These are phyloP conservation scores for Prunus campanulata DNA, from an alignment of 306 rosid genomes.

Conservation along the genomic window DNA sequence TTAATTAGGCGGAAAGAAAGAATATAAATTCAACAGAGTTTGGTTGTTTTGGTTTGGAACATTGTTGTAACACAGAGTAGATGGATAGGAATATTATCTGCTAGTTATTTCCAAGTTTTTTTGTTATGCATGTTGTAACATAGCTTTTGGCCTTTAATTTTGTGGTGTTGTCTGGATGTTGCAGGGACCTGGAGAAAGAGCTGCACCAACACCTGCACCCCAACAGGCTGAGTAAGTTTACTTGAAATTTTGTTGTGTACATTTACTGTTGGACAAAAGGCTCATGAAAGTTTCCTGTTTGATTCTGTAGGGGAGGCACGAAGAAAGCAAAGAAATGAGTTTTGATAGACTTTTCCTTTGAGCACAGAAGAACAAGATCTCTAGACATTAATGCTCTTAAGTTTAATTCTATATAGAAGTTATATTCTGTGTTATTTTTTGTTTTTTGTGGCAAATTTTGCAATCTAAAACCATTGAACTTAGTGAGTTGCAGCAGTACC, in stretches of 20 bases:
- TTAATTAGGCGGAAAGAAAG: not conserved
- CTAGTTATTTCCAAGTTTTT: not conserved
- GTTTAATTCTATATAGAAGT: constrained; percentile 5
- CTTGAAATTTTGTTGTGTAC: not conserved
- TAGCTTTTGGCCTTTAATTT: not conserved
- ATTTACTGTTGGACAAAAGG: not conserved
- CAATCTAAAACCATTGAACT: constrained; percentile 18
- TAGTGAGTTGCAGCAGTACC: constrained; percentile 8
- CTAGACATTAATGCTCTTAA: not conserved
- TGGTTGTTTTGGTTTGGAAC: too few species aligned
- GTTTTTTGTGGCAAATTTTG: constrained; percentile 12
- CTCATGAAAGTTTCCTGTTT: not conserved
- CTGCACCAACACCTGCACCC: constrained; percentile 30
- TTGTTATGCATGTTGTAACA: too few species aligned
- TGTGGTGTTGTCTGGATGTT: not conserved
- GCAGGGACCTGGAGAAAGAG: constrained; percentile 52
- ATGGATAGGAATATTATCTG: not conserved
- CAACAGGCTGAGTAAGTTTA: constrained; percentile 38
- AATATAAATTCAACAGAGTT: too few species aligned
- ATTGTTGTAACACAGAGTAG: not conserved
- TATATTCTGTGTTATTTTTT: not conserved
- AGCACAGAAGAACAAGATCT: constrained; percentile 12
- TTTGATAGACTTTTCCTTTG: not conserved
- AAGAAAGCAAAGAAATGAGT: constrained; percentile 46
- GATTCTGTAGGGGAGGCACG: constrained; percentile 23